Conservation (phyloP, 2,329 filamentous ascomycete genomes). For the Exophiala dermatitidis region DNA sequence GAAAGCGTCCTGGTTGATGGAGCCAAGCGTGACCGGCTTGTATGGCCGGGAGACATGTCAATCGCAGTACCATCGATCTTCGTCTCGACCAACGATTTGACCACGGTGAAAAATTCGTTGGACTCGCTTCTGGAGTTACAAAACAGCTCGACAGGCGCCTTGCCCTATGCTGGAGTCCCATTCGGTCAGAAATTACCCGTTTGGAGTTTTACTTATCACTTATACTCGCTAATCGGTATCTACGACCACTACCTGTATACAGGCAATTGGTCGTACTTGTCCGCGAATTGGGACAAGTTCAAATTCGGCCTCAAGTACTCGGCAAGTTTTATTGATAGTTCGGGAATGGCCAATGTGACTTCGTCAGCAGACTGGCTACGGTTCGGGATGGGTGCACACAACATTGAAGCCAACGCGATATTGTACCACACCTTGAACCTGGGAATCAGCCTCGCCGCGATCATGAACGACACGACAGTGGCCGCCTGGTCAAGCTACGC, state of each 20-base stretch:
- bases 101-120: constrained; percentile 43
- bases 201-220: constrained; percentile 50
- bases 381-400: constrained; percentile 46
- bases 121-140: constrained; percentile 21
- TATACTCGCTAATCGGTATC: constrained; percentile 43
- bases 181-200: constrained; percentile 29
- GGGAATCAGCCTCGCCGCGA: constrained; percentile 24
- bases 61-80: constrained; percentile 50
- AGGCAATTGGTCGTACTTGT: constrained; percentile 36
- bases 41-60: constrained; percentile 57
- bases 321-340: constrained; percentile 36
- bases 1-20: constrained; percentile 35
- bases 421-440: constrained; percentile 34
- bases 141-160: constrained; percentile 19
- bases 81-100: constrained; percentile 49
- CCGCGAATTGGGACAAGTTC: constrained; percentile 39
- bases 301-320: constrained; percentile 41
- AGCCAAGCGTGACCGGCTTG: constrained; percentile 38
- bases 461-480: constrained; percentile 23
- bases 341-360: constrained; percentile 43
- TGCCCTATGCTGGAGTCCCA: constrained; percentile 48
- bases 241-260: constrained; percentile 42
- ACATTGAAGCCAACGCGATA: constrained; percentile 33
- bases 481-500: constrained; percentile 25
- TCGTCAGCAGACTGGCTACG: constrained; percentile 42